A percentile compares a stretch with the other conserved stretches of the same genome.
Conservation (phyloP, 2,329 filamentous ascomycete genomes). For the Colletotrichum nymphaeae region DNA sequence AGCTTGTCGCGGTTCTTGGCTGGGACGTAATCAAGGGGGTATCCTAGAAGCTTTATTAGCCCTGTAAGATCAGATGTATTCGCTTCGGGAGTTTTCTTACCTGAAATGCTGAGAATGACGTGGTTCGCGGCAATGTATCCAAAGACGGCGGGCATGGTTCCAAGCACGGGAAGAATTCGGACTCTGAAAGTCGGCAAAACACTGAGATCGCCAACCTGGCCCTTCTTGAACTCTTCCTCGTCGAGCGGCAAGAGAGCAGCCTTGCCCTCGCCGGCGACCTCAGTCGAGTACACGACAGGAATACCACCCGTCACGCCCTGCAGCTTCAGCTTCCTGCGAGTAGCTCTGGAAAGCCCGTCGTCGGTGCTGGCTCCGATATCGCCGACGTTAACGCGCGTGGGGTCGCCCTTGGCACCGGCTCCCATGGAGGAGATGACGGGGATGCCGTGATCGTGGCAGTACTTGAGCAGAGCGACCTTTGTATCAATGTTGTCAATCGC, state of each 20-base stretch:
- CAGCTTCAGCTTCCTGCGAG: conserved; percentile 80
- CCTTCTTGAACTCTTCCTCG: conserved; percentile 89
- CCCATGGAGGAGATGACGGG: conserved; percentile 96
- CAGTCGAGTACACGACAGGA: conserved; percentile 91
- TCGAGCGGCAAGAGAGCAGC: conserved; percentile 87
- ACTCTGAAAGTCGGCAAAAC: conserved; percentile 93
- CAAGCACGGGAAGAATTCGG: conserved; percentile 92
- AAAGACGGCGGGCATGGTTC: conserved; percentile 97
- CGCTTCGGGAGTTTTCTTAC: conserved; percentile 39
- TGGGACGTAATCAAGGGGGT: conserved; percentile 86
- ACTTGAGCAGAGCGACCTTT: conserved; percentile 90
- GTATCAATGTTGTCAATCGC: conserved; percentile 99
- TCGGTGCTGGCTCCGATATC: conserved; percentile 91
- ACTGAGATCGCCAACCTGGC: conserved; percentile 85
- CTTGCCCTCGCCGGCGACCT: conserved; percentile 91
- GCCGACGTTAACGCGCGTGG: conserved; percentile 86
- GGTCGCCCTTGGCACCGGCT: conserved; percentile 90
- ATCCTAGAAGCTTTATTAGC: conserved; percentile 62
- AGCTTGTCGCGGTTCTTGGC: conserved; percentile 89
- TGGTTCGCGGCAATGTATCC: conserved; percentile 93
- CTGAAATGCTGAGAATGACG: conserved; percentile 81
- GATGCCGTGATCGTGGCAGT: conserved; percentile 82
- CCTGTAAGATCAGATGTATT: neutral
- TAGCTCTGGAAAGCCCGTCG: conserved; percentile 88
- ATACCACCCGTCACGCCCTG: conserved; percentile 87